These are phyloP conservation scores for Apodospora peruviana DNA, from an alignment of 495 filamentous ascomycete species.

Conservation along the genomic window DNA sequence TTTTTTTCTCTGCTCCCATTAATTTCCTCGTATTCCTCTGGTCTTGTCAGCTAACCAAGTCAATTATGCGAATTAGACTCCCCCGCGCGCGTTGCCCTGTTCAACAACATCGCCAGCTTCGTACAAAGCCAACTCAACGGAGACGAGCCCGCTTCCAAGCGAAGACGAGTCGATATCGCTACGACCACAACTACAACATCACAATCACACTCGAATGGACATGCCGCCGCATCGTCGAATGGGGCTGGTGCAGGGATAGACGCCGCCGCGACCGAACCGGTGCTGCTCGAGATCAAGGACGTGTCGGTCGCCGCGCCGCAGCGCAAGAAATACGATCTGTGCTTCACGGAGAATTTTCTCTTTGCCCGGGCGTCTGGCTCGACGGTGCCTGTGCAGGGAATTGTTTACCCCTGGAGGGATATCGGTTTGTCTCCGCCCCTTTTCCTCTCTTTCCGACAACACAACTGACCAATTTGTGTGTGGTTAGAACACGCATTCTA, in stretches of 20 bases:
- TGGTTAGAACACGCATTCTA: slow-evolving; percentile 75
- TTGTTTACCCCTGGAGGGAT: slow-evolving; percentile 59
- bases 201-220: slow-evolving; percentile 16
- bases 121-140: slow-evolving; percentile 32
- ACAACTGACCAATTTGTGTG: background rate
- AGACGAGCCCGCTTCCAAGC: slow-evolving; percentile 39
- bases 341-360: slow-evolving; percentile 61
- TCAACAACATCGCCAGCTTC: slow-evolving; percentile 49
- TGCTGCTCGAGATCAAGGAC: slow-evolving; percentile 60
- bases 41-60: background rate
- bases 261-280: slow-evolving; percentile 38
- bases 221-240: slow-evolving; percentile 1
- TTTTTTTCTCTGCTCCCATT: background rate
- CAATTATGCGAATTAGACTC: slow-evolving; percentile 25
- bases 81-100: slow-evolving; percentile 39
- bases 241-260: slow-evolving; percentile 11
- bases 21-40: background rate
- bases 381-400: slow-evolving; percentile 61
- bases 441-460: background rate
- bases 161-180: slow-evolving; percentile 44
- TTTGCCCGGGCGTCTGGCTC: slow-evolving; percentile 62
- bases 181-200: too few relatives aligned
- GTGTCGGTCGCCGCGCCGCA: slow-evolving; percentile 75
- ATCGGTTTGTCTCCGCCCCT: slow-evolving; percentile 55
- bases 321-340: slow-evolving; percentile 85